These are phyloP conservation scores for Mortierella sp. DNA, from an alignment of 371 early-diverging fungal genomes.

Conservation along the genomic window DNA sequence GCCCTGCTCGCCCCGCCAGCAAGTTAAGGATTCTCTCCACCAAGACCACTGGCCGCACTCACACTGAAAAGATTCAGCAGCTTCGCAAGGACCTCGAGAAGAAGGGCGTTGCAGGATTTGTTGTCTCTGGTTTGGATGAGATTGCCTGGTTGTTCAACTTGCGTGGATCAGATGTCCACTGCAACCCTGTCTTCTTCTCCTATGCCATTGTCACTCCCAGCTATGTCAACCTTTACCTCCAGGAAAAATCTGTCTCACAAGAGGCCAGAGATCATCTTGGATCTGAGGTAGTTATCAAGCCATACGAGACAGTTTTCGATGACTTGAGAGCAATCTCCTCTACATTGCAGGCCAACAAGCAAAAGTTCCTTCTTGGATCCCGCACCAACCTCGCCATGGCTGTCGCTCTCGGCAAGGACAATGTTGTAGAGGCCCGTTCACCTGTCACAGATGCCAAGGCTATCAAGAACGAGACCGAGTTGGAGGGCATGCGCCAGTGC, in stretches of 20 bases:
- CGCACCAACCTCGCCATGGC: constrained; percentile 73
- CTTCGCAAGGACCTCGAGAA: constrained; percentile 70
- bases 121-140: constrained; percentile 93
- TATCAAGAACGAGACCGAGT: constrained; percentile 94
- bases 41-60: constrained; percentile 79
- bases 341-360: constrained; percentile 51
- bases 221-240: constrained; percentile 83
- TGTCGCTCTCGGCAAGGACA: constrained; percentile 67
- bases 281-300: constrained; percentile 68
- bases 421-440: constrained; percentile 70
- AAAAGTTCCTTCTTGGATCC: constrained; percentile 69
- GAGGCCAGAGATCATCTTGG: constrained; percentile 77
- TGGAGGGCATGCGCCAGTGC: constrained; percentile 94
- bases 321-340: constrained; percentile 67
- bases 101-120: constrained; percentile 77
- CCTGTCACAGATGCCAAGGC: constrained; percentile 88
- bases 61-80: constrained; percentile 70
- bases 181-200: constrained; percentile 98
- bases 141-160: constrained; percentile 98
- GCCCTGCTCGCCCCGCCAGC: constrained; percentile 77
- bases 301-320: constrained; percentile 86
- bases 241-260: constrained; percentile 76
- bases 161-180: constrained; percentile 97
- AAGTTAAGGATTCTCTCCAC: constrained; percentile 74
- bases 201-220: constrained; percentile 86